Percentiles rank a stretch among this genome's conserved stretches.
Evolutionary conservation across 2,329 filamentous ascomycete genomes (phyloP).

Genomic region (Cytospora piceicola): DNA sequence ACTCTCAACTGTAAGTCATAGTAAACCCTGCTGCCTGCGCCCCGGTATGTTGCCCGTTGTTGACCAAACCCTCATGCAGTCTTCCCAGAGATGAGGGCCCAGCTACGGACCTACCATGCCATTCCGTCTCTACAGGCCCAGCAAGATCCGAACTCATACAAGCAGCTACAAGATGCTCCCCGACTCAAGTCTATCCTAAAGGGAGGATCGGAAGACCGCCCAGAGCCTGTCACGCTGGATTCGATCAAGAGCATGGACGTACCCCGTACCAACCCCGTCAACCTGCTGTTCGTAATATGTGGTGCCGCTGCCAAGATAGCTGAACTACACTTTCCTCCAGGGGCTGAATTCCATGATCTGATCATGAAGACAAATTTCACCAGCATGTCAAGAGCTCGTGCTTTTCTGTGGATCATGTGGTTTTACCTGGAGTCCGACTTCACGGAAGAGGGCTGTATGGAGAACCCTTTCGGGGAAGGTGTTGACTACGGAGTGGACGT

Average conservation of each 20-base stretch:
- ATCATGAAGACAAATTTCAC: constrained; percentile 88
- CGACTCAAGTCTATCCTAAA: constrained; percentile 96
- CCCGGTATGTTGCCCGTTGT: constrained; percentile 24
- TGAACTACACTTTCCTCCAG: constrained; percentile 84
- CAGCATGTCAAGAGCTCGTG: constrained; percentile 79
- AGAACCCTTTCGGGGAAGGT: constrained; percentile 85
- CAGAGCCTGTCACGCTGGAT: constrained; percentile 82
- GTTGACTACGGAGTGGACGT: constrained; percentile 68
- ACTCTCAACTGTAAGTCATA: constrained; percentile 83
- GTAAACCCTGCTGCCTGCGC: constrained; percentile 12
- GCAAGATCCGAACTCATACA: constrained; percentile 94
- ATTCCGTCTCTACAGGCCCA: constrained; percentile 95
- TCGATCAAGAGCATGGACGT: constrained; percentile 72
- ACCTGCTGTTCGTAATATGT: constrained; percentile 93
- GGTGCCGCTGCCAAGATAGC: constrained; percentile 89
- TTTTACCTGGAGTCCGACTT: constrained; percentile 98
- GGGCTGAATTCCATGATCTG: constrained; percentile 91
- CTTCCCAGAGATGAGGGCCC: constrained; percentile 98
- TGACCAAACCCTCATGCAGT: constrained; percentile 59
- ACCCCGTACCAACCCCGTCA: constrained; percentile 91
- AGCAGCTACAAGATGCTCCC: constrained; percentile 95
- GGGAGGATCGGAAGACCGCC: constrained; percentile 86
- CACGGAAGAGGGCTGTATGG: constrained; percentile 80
- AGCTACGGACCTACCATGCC: constrained; percentile 95
- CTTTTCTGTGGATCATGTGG: constrained; percentile 99